Evolutionary conservation across 805 yeast species (phyloP), one percentile per base, ranked within the genome.

Genomic region (Clavispora vitiphila): DNA sequence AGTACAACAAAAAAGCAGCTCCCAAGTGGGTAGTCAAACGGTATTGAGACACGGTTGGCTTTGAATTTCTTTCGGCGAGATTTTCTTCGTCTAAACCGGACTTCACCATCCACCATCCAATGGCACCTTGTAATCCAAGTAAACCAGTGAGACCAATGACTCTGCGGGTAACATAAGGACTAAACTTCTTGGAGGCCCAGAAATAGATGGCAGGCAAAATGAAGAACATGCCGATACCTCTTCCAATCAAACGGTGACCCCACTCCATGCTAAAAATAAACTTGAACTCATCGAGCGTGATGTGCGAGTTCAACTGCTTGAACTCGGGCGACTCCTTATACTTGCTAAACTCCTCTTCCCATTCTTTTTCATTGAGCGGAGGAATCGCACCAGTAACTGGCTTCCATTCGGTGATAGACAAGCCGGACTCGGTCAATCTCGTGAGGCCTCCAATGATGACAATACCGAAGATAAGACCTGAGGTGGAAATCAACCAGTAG

Each of bases 61-160:
- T 95, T 1, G 96, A 81, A 35, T 78, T 84, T 60, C 96, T 77
- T 50, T 83, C 89, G 18, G 75, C 76, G 37, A 93, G 69, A 56
- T 83, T 83, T 34, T 82, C 75, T 56, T 83, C 84, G 58, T 89
- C 95, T 42, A 93, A 73, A 23, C 99, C 99, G 8, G 96, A 87
- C 55, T 86, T 81, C 39, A 93, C 99, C 99, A 93, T 93, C 99
- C 99, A 93, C 99, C 99, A 93, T 24, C 99, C 99, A 51, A 93
- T 83, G 40, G 83, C 85, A 40, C 99, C 99, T 70, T 93, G 99
- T 37, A 93, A 67, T 9, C 96, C 99, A 43, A 93, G 72, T 39
- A 93, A 67, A 0, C 74, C 80, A 32, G 95, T 77, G 35, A 93
- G 76, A 2, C 86, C 86, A 16, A 86, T 62, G 12, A 93, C 69